phyloP scores from a whole-genome alignment of 371 early-diverging fungal genomes.

The Mortierella sp. region DNA sequence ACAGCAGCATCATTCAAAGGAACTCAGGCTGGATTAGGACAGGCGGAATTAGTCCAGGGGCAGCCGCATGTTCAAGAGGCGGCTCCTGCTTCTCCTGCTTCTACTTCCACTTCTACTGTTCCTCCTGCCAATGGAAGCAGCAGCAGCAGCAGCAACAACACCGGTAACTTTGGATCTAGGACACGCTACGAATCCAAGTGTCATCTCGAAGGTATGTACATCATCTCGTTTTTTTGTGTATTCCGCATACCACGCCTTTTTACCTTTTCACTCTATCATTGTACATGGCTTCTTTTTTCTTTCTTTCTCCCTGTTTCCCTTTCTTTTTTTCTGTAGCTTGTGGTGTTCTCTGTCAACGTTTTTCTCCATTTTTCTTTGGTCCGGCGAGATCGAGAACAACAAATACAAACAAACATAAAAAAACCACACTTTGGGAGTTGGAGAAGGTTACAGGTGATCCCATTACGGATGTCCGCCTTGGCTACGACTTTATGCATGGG shows the following conservation, averaged over 20 bases:
- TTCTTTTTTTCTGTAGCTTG: not conserved
- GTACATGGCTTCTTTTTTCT: not conserved
- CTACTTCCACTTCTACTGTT: not conserved
- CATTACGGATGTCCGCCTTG: too few species aligned
- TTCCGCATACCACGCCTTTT: not conserved
- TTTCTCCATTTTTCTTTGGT: conserved; percentile 1
- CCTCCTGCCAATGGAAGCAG: not conserved
- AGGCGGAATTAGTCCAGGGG: conserved; percentile 9
- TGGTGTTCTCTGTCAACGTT: conserved; percentile 10
- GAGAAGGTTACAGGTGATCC: not conserved
- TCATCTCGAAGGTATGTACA: conserved; percentile 30
- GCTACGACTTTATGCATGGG: too few species aligned
- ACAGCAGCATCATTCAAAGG: not conserved
- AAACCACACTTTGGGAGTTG: conserved; percentile 9
- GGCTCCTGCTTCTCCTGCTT: not conserved
- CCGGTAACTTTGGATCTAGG: conserved; percentile 4
- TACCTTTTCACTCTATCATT: not conserved
- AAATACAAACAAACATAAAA: not conserved
- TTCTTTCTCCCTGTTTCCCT: not conserved
- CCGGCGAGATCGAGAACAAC: conserved; percentile 4
- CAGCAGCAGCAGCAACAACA: conserved; percentile 2
- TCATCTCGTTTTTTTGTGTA: not conserved
- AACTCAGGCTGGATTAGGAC: conserved; percentile 1
- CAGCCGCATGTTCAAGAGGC: not conserved
- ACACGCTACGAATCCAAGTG: conserved; percentile 31